Evolutionary conservation across 129 eudicot species (phyloP).

Genomic region (Deinandra increscens): DNA sequence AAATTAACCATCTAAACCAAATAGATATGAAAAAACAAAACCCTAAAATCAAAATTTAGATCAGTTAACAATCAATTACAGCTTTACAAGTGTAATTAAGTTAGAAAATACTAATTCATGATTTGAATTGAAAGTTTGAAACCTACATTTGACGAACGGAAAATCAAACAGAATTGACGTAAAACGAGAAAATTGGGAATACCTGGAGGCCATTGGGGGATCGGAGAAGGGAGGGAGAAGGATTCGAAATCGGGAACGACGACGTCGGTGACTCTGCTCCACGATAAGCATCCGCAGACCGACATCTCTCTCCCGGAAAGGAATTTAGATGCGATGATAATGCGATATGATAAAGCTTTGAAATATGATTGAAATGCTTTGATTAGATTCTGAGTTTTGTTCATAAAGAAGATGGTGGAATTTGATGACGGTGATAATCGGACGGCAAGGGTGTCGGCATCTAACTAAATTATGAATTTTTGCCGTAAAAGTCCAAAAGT

Average conservation of each 20-base stretch:
- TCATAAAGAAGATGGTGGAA: not conserved
- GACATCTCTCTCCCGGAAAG: conserved; percentile 35
- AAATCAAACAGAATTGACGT: not conserved
- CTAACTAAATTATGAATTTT: not conserved
- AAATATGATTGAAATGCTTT: not conserved
- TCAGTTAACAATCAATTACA: too few relatives aligned
- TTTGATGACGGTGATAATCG: not conserved
- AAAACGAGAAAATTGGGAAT: not conserved
- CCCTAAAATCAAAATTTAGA: not conserved
- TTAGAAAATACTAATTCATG: not conserved
- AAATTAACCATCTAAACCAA: not conserved
- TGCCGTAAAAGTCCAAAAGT: too few relatives aligned
- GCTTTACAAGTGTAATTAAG: not conserved
- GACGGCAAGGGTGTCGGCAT: not conserved
- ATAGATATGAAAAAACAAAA: not conserved
- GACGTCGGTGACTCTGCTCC: conserved; percentile 45
- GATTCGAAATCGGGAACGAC: conserved; percentile 36
- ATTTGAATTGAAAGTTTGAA: not conserved
- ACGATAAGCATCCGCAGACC: conserved; percentile 46
- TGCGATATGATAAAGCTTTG: conserved; percentile 12
- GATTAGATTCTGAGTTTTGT: not conserved
- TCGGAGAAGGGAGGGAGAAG: conserved; percentile 76
- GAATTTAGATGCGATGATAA: conserved; percentile 3
- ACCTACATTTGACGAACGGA: not conserved
- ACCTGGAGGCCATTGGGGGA: conserved; percentile 95